These are phyloP conservation scores for Sclerotinia borealis DNA, from an alignment of 2,329 filamentous ascomycete genomes.

Conservation along the genomic window DNA sequence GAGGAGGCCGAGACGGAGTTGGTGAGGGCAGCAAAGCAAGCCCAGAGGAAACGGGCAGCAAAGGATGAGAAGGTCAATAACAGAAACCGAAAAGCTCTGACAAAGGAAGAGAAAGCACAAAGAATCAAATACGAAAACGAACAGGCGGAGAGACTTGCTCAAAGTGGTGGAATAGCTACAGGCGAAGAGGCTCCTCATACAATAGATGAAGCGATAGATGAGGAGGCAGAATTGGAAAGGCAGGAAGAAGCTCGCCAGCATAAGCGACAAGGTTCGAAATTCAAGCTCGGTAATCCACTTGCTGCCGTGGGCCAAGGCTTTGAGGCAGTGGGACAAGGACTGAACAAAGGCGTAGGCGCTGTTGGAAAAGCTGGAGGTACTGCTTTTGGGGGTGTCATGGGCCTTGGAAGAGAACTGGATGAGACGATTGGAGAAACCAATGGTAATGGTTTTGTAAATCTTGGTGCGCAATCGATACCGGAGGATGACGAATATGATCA, in stretches of 20 bases:
- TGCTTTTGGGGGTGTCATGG: constrained; percentile 41
- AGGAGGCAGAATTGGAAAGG: constrained; percentile 29
- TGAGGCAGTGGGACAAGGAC: constrained; percentile 25
- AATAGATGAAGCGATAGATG: constrained; percentile 41
- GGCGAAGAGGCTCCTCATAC: constrained; percentile 50
- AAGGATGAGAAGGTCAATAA: constrained; percentile 39
- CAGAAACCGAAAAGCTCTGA: constrained; percentile 36
- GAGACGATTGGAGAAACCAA: constrained; percentile 49
- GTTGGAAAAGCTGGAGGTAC: constrained; percentile 37
- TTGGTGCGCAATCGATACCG: constrained; percentile 19
- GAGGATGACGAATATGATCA: constrained; percentile 28
- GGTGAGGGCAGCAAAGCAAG: constrained; percentile 72
- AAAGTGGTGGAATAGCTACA: constrained; percentile 44
- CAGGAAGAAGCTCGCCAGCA: constrained; percentile 14
- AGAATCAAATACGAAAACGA: constrained; percentile 32
- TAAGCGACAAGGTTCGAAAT: constrained; percentile 12
- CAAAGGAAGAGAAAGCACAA: constrained; percentile 33
- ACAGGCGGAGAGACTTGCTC: constrained; percentile 39
- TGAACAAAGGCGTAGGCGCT: constrained; percentile 26
- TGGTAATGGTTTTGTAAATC: constrained; percentile 36
- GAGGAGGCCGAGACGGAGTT: constrained; percentile 81
- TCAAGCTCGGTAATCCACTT: constrained; percentile 26
- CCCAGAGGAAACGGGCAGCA: constrained; percentile 58
- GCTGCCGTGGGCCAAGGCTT: constrained; percentile 28
- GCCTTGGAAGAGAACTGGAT: constrained; percentile 45